phyloP scores from a whole-genome alignment of 2,329 filamentous ascomycete genomes.

The Exophiala sideris region DNA sequence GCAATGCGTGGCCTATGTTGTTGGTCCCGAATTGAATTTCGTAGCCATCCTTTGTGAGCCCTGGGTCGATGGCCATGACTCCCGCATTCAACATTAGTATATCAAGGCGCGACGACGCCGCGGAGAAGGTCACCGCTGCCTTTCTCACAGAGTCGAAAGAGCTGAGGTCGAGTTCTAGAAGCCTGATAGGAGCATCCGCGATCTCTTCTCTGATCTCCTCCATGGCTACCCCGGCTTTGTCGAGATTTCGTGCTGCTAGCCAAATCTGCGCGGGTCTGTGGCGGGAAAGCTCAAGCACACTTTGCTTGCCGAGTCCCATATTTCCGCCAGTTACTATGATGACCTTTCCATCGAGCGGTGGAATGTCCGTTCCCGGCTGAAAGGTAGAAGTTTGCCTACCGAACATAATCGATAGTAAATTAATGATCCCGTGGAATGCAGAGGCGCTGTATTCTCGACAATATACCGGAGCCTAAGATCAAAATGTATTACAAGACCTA shows the following conservation, averaged over 20 bases:
- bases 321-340: slow-evolving; percentile 48
- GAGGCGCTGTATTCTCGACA: too few relatives aligned
- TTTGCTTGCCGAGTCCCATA: slow-evolving; percentile 46
- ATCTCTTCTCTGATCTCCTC: slow-evolving; percentile 35
- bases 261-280: slow-evolving; percentile 47
- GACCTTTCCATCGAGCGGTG: slow-evolving; percentile 40
- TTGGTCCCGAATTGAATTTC: slow-evolving; percentile 51
- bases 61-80: slow-evolving; percentile 37
- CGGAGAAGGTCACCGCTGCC: slow-evolving; percentile 34
- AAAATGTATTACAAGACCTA: too few relatives aligned
- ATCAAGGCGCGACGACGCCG: neutral
- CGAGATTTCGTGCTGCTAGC: slow-evolving; percentile 41
- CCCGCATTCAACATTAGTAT: slow-evolving; percentile 36
- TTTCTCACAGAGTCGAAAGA: slow-evolving; percentile 44
- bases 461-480: too few relatives aligned
- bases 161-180: slow-evolving; percentile 46
- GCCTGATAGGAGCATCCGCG: slow-evolving; percentile 30
- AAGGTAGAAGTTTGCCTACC: neutral
- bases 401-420: too few relatives aligned
- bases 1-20: slow-evolving; percentile 48
- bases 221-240: slow-evolving; percentile 34
- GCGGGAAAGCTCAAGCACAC: slow-evolving; percentile 42
- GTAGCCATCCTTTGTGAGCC: slow-evolving; percentile 45
- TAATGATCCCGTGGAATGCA: too few relatives aligned
- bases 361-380: slow-evolving; percentile 33